phyloP scores from a whole-genome alignment of 73 alveolate genomes.

The Symbiodinium pilosum region DNA sequence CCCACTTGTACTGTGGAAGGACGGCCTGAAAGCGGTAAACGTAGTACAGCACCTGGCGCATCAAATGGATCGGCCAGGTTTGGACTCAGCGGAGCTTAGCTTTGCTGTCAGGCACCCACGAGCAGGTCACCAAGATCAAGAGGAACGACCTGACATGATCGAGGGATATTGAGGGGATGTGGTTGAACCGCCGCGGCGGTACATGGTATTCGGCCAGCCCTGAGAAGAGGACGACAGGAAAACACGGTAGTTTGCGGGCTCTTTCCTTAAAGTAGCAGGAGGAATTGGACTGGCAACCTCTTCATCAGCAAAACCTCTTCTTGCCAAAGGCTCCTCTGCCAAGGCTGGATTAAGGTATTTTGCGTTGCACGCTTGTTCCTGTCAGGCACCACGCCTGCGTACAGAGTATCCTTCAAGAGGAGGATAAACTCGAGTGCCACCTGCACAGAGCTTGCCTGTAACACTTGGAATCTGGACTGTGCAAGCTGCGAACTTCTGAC shows the following conservation, averaged over 20 bases:
- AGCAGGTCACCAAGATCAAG: constrained; percentile 42
- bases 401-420: constrained; percentile 64
- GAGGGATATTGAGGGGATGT: neutral
- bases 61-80: neutral
- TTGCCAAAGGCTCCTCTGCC: constrained; percentile 79
- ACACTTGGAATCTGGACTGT: neutral
- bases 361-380: constrained; percentile 80
- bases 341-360: constrained; percentile 67
- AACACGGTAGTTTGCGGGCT: constrained; percentile 81
- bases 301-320: neutral
- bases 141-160: constrained; percentile 39
- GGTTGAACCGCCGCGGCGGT: neutral
- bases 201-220: neutral
- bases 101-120: constrained; percentile 71
- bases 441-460: neutral
- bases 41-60: constrained; percentile 34
- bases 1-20: constrained; percentile 88
- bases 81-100: too few relatives aligned
- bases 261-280: constrained; percentile 15
- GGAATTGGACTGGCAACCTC: too few relatives aligned
- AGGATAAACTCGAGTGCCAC: constrained; percentile 80
- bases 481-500: neutral
- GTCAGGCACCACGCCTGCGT: constrained; percentile 89
- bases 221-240: constrained; percentile 48
- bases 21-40: constrained; percentile 80